Evolutionary conservation across 257 asterid genomes (phyloP), one percentile per base, ranked within the genome.

Genomic region (Fraxinus anomala): DNA sequence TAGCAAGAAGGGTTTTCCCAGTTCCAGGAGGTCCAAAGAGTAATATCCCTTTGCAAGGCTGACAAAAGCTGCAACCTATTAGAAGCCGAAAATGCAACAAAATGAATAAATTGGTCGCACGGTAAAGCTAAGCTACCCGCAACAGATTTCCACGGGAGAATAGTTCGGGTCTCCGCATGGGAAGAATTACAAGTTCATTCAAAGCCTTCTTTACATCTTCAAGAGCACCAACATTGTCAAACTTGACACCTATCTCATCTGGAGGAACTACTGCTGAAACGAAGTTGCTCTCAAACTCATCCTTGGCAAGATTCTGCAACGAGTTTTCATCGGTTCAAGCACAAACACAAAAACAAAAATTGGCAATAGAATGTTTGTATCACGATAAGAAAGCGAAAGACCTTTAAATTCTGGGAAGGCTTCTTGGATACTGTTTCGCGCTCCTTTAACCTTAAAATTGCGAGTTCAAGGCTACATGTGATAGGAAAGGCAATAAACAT

Each of bases 11-110:
- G 66, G 99, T 96, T 87, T 96, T 96, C 71, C 99, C 99, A 59
- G 99, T 96, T 77, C 99, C 99, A 37, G 99, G 99, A 73, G 99
- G 99, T 14, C 99, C 99, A 82, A 96, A 93, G 63, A 96, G 98
- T 83, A 96, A 87, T 79, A 96, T 89, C 33, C 99, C 99, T 88
- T 96, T 96, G 96, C 99, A 96, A 81, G 99, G 99, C 99, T 96
- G 92, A 83, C 16, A 49, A 76, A 70, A 70, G 66, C 34, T 3
- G 36, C 59, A 40, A 33, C 6, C 61, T 30, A 5, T 67, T 67
- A 79, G 30, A 42, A 40, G 61, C 23, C 72, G 73, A 49, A 73
- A 79, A 39, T 79, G 40, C 39, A 51, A 72, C n/a, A 70, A 9
- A 76, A 47, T 31, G 61, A 65, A 80, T 80, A 79, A 76, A 3